These are phyloP conservation scores for Apiospora koreana DNA, from an alignment of 2,329 filamentous ascomycete species.

Conservation along the genomic window DNA sequence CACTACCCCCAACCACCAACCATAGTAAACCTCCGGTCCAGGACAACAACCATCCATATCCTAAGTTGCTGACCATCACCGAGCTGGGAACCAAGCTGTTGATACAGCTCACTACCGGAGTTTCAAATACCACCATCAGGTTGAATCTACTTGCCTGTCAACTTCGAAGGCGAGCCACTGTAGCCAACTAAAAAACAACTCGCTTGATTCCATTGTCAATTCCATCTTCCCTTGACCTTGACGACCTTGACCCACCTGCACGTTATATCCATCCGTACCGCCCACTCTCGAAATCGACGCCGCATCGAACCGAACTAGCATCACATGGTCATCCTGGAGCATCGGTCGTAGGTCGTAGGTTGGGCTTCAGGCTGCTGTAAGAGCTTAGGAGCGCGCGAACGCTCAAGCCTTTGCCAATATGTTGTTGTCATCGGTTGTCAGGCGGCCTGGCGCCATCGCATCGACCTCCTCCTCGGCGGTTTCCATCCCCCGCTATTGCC, in stretches of 20 bases:
- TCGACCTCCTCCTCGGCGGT: slow-evolving; percentile 15
- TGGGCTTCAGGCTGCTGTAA: neutral
- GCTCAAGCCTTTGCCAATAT: slow-evolving; percentile 11
- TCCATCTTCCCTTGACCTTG: neutral
- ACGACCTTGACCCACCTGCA: slow-evolving; percentile 2
- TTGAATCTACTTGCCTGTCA: neutral
- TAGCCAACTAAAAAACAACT: neutral
- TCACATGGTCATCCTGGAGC: neutral
- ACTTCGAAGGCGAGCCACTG: neutral
- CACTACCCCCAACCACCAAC: neutral
- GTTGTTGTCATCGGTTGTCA: slow-evolving; percentile 26
- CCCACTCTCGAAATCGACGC: neutral
- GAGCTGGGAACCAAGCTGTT: neutral
- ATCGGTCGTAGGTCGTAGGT: neutral
- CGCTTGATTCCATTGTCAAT: neutral
- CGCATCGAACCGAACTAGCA: neutral
- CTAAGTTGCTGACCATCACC: neutral
- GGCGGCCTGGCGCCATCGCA: slow-evolving; percentile 22
- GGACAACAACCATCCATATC: neutral
- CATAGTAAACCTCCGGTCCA: neutral
- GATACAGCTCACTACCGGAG: neutral
- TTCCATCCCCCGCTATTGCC: slow-evolving; percentile 16
- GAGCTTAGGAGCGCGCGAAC: neutral
- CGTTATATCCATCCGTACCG: neutral
- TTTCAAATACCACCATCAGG: neutral